Base-by-base conservation (phyloP, 2,329 filamentous ascomycete genomes). In the Leptographium radiaticola region DNA sequence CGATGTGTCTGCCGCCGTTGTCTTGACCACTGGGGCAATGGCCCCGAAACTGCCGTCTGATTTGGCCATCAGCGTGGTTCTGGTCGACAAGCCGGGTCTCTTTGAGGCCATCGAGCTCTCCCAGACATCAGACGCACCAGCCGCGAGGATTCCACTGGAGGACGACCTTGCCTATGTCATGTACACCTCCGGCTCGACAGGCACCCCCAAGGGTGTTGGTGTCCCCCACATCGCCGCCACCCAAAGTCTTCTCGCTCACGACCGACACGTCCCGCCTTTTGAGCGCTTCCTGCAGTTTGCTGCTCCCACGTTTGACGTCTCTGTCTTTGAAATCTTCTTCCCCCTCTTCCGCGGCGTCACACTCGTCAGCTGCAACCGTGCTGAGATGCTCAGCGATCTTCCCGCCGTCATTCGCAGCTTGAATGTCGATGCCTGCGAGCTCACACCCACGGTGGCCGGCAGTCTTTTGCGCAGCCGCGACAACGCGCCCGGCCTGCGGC, bases 241-340 rank as follows among this genome's bases (percentile, higher is more conserved):
- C 0, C 90, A 95, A 65, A 88, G 86, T 54, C 69, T 96, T 9
- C 74, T 95, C 45, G 87, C 88, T 2, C 90, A 96, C 63, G 76
- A 94, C 62, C 75, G 71, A 48, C 81, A 90, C 61, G 83, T 96
- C 43, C 90, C 90, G 2, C 42, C 52, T 0, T 95, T 95, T 63
- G 73, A 73, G 16, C 79, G 89, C 47, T 95, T 96, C 65, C 76
- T 96, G 1, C 90, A 96, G 65, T 95, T 95, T 66, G 90, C 90
- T 6, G 85, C 89, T 4, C 88, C 90, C 1, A 95, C 89, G 0
- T 96, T 96, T 64, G 90, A 96, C 66, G 90, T 96, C 9, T 95
- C 88, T 0, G 84, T 95, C 7, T 96, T 96, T 65, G 90, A 96
- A 65, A 90, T 94, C 8, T 95, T 95, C 73, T 95, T 95, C 59